These are phyloP conservation scores for Zymoseptoria tritici DNA, from an alignment of 2,329 filamentous ascomycete species.

Conservation along the genomic window DNA sequence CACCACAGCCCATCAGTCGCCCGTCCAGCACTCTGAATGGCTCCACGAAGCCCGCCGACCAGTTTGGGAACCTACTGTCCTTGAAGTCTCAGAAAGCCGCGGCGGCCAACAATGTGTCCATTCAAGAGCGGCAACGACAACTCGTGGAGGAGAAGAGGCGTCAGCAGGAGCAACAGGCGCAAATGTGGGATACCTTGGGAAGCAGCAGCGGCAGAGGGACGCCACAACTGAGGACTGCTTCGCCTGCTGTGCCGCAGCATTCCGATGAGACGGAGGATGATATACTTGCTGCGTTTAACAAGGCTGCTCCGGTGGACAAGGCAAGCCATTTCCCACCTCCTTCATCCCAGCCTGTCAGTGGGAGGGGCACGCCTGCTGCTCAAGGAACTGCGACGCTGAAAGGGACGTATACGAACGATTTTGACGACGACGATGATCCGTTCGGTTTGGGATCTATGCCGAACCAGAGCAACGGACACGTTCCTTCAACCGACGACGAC, in stretches of 20 bases:
- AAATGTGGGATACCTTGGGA: constrained; percentile 68
- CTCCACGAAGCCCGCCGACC: constrained; percentile 55
- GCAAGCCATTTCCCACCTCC: constrained; percentile 52
- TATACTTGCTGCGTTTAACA: constrained; percentile 55
- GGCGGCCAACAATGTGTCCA: constrained; percentile 59
- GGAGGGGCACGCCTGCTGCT: constrained; percentile 33
- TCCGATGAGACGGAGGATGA: constrained; percentile 46
- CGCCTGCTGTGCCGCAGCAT: constrained; percentile 12
- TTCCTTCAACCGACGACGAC: constrained; percentile 41
- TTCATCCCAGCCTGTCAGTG: constrained; percentile 30
- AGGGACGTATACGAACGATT: constrained; percentile 3
- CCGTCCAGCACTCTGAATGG: constrained; percentile 35
- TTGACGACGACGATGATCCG: constrained; percentile 69
- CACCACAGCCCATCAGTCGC: constrained; percentile 27
- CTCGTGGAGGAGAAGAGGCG: constrained; percentile 70
- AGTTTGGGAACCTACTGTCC: constrained; percentile 69
- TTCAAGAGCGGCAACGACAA: constrained; percentile 58
- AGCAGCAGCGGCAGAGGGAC: constrained; percentile 49
- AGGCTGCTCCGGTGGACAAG: constrained; percentile 50
- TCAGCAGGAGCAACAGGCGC: constrained; percentile 67
- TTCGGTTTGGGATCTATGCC: constrained; percentile 60
- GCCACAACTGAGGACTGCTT: constrained; percentile 23
- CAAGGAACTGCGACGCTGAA: constrained; percentile 1
- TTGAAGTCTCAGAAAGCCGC: constrained; percentile 52
- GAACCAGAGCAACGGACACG: constrained; percentile 18